These are phyloP conservation scores for Lentinula sp. DNA, from an alignment of 768 basidiomycete species.

Conservation along the genomic window DNA sequence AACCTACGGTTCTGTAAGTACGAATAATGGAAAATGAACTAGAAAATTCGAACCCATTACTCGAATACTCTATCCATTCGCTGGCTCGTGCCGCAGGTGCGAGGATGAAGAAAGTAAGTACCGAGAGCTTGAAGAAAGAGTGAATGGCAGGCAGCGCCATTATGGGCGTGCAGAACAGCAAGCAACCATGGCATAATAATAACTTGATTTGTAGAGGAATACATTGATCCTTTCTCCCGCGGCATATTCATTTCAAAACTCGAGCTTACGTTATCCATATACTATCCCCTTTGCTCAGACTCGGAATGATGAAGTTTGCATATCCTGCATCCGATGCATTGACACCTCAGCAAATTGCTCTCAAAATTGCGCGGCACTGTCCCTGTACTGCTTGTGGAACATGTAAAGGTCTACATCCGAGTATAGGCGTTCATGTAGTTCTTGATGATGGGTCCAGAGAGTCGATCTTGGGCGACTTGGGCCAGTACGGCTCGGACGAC, in stretches of 20 bases:
- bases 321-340: constrained; percentile 62
- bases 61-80: constrained; percentile 61
- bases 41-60: constrained; percentile 29
- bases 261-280: neutral
- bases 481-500: constrained; percentile 68
- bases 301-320: constrained; percentile 46
- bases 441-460: constrained; percentile 47
- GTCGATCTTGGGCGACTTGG: constrained; percentile 47
- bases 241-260: too few relatives aligned
- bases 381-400: constrained; percentile 56
- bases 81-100: constrained; percentile 7
- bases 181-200: neutral
- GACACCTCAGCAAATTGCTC: constrained; percentile 41
- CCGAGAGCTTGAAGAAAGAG: neutral
- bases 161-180: neutral
- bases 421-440: constrained; percentile 49
- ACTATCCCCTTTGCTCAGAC: neutral
- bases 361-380: constrained; percentile 84
- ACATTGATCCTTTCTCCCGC: too few relatives aligned
- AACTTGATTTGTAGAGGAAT: too few relatives aligned
- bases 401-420: constrained; percentile 72
- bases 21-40: neutral
- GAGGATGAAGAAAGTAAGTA: constrained; percentile 1
- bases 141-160: neutral
- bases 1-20: constrained; percentile 11